Conservation (phyloP, 108 stramenopile species). For the Cyclostephanos tholiformis region DNA sequence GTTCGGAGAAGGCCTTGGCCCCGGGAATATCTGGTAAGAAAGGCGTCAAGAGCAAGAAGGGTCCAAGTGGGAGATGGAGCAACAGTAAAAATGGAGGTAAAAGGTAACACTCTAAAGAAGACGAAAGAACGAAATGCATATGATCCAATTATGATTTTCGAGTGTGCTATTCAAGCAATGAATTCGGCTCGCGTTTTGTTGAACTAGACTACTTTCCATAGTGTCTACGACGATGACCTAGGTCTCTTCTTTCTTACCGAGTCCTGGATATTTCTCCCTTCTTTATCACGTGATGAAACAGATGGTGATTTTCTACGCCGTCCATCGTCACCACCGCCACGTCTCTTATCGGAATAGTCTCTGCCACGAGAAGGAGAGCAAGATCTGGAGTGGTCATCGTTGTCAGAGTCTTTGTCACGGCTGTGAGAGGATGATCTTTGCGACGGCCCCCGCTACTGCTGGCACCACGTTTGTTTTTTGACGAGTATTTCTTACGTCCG, state of each 20-base stretch:
- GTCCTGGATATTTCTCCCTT: too few species aligned
- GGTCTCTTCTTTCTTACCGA: too few species aligned
- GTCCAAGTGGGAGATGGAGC: constrained; percentile 44
- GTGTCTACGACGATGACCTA: too few species aligned
- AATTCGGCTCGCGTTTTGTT: too few species aligned
- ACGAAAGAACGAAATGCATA: background rate
- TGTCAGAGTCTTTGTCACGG: background rate
- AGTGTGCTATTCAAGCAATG: too few species aligned
- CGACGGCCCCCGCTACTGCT: background rate
- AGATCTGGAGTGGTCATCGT: background rate
- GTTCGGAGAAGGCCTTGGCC: constrained; percentile 30
- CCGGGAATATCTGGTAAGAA: constrained; percentile 22
- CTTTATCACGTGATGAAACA: too few species aligned
- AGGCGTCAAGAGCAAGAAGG: constrained; percentile 47
- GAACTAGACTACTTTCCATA: too few species aligned
- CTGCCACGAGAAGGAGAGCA: constrained; percentile 4
- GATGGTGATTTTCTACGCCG: too few species aligned
- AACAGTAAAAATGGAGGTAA: constrained; percentile 31
- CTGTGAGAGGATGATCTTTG: background rate
- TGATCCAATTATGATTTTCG: background rate
- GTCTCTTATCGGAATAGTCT: constrained; percentile 9
- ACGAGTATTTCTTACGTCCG: constrained; percentile 21
- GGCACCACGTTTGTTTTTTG: constrained; percentile 14
- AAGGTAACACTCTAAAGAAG: background rate
- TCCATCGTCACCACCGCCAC: background rate